Percentiles rank a stretch among this genome's conserved stretches.
These are phyloP conservation scores for Colletotrichum lindemuthianum DNA, from an alignment of 2,329 filamentous ascomycete genomes.

Conservation along the genomic window DNA sequence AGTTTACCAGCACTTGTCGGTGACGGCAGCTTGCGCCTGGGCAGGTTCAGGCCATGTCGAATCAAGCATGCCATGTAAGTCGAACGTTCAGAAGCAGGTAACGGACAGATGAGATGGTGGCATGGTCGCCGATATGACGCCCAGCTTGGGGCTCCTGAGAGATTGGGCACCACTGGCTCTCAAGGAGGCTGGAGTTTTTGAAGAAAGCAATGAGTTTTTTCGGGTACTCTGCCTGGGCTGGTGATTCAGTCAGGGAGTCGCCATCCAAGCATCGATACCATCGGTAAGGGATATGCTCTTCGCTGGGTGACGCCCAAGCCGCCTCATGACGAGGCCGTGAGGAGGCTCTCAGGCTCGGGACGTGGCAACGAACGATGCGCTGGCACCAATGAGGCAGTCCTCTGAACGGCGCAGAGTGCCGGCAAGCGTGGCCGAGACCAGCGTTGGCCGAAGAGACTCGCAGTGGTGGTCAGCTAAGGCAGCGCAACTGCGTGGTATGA, in stretches of 20 bases:
- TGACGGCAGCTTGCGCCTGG: slow-evolving; percentile 13
- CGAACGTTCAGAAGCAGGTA: too few relatives aligned
- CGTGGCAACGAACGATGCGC: slow-evolving; percentile 17
- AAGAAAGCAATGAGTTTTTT: too few relatives aligned
- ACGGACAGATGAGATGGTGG: slow-evolving; percentile 24
- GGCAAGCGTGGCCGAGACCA: slow-evolving; percentile 16
- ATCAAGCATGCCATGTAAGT: too few relatives aligned
- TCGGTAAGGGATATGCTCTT: background rate
- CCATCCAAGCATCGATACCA: background rate
- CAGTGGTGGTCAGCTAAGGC: too few relatives aligned
- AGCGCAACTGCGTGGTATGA: background rate
- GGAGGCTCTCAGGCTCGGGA: background rate
- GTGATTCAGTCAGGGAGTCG: background rate
- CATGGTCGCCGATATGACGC: slow-evolving; percentile 42
- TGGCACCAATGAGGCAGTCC: slow-evolving; percentile 35
- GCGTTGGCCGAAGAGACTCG: background rate
- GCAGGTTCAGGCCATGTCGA: slow-evolving; percentile 14
- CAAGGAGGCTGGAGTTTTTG: background rate
- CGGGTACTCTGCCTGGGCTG: too few relatives aligned
- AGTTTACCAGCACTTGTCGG: slow-evolving; percentile 17
- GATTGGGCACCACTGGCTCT: background rate
- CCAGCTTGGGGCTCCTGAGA: slow-evolving; percentile 36
- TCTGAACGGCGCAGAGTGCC: background rate
- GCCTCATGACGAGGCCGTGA: background rate
- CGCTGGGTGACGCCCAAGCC: background rate